Evolutionary conservation across 345 rosid species (phyloP).

Genomic region (Citropsis articulata): DNA sequence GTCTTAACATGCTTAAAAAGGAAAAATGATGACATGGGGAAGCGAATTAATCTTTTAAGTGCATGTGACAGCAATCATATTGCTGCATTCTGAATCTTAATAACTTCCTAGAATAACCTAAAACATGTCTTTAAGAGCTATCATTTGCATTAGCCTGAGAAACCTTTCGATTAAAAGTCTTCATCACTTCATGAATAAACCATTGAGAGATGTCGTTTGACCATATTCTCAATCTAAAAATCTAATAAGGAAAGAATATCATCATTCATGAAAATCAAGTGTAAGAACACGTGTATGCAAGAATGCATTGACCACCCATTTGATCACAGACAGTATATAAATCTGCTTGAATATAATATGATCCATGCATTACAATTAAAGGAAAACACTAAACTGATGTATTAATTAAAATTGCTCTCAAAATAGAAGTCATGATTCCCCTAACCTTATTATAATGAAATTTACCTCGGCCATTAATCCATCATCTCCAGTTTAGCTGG

Average conservation of each 20-base stretch:
- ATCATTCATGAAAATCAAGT: not conserved
- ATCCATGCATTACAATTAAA: not conserved
- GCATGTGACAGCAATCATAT: not conserved
- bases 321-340: not conserved
- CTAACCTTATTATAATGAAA: not conserved
- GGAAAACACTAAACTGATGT: not conserved
- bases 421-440: not conserved
- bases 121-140: not conserved
- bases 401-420: not conserved
- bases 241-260: not conserved
- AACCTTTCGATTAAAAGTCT: not conserved
- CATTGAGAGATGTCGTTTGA: not conserved
- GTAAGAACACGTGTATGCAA: not conserved
- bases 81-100: not conserved
- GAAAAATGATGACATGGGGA: not conserved
- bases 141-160: not conserved
- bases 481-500: constrained; percentile 38
- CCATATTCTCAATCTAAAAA: not conserved
- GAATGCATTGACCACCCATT: not conserved
- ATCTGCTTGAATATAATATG: not conserved
- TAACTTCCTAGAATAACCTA: not conserved
- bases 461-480: not conserved
- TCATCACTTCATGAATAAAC: not conserved
- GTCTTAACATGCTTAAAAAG: not conserved
- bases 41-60: not conserved